Base-by-base conservation (phyloP, 768 basidiomycete species). In the Mycena indigotica region DNA sequence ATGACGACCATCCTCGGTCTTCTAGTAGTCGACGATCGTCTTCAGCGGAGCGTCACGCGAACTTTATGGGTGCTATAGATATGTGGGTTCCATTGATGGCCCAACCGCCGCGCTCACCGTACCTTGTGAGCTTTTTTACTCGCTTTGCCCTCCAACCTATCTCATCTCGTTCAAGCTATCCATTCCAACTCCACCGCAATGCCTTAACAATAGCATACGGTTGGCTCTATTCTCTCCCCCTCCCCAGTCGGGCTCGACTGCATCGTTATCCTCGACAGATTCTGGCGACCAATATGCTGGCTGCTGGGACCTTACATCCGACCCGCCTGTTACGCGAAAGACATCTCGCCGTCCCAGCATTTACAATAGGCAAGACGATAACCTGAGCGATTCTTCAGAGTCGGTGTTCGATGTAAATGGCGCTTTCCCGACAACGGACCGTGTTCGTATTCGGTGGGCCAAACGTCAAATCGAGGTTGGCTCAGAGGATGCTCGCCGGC, bases 1-100 rank as follows among this genome's bases (percentile, higher is more conserved):
- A 66, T 25, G 73, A 73, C 12, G 54, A 52, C 12, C 58, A 57
- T 17, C 53, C 58, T 17, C 69, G 63, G 24, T 65, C 72, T 24
- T 60, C 73, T 16, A 75, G 70, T 55, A 71, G 74, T 53, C 76
- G 87, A 54, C 76, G 86, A 23, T 65, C 76, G 12, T 88, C 88
- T 12, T 61, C 88, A 52, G 72, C 77, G n/a, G 87, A 88, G 50
- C 81, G 80, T 53, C 77, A 75, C 32, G 77, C 83, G 46, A 86
- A 91, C 45, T 92, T 91, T 69, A 88, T 93, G 87, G 91, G 86
- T 15, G 91, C 85, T 3, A 81, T 93, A 50, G 88, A 90, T 58
- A 78, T 93, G 71, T 85, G 84, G 80, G 80, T 88, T 23, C 91
- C 91, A 5, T 89, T 82, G 56, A 67, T 83, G 21, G 83, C 83